Percentiles rank a stretch among this genome's conserved stretches.
Evolutionary conservation across 2,329 filamentous ascomycete genomes (phyloP).

Genomic region (Myotisia sp.): DNA sequence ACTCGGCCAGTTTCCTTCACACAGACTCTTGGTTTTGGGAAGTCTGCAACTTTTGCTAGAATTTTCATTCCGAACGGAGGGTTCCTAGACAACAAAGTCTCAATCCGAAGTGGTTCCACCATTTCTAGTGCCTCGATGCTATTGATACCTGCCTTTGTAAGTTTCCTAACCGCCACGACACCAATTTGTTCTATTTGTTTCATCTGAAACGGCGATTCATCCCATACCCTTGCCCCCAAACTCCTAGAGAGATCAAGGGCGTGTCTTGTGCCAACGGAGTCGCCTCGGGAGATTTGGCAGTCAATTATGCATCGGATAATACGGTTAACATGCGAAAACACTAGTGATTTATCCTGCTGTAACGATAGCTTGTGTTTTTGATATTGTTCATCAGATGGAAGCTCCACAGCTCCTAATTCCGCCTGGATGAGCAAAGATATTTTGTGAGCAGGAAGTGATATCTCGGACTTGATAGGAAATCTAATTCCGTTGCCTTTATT

Average conservation of each 20-base stretch:
- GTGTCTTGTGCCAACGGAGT: slow-evolving; percentile 53
- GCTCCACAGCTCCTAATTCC: slow-evolving; percentile 53
- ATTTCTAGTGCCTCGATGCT: slow-evolving; percentile 56
- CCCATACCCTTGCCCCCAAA: slow-evolving; percentile 64
- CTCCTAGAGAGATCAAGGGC: slow-evolving; percentile 67
- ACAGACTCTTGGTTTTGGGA: slow-evolving; percentile 52
- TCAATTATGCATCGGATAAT: slow-evolving; percentile 64
- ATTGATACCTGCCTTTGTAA: slow-evolving; percentile 55
- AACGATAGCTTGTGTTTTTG: slow-evolving; percentile 43
- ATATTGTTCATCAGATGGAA: slow-evolving; percentile 44
- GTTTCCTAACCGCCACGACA: slow-evolving; percentile 56
- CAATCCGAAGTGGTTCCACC: slow-evolving; percentile 57
- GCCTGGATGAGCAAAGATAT: slow-evolving; percentile 64
- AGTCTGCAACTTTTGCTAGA: slow-evolving; percentile 49
- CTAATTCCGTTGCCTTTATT: slow-evolving; percentile 56
- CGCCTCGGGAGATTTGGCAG: slow-evolving; percentile 48
- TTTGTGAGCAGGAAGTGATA: slow-evolving; percentile 57
- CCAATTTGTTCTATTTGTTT: slow-evolving; percentile 73
- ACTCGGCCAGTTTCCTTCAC: slow-evolving; percentile 39
- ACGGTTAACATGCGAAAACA: slow-evolving; percentile 56
- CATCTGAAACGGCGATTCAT: slow-evolving; percentile 65
- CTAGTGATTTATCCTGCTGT: slow-evolving; percentile 44
- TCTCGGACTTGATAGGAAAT: slow-evolving; percentile 54
- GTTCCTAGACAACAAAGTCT: slow-evolving; percentile 61
- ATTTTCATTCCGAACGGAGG: slow-evolving; percentile 68